Evolutionary conservation across 495 filamentous ascomycete genomes (phyloP), one percentile per base, ranked within the genome.

Genomic region (Daldinia childiae): DNA sequence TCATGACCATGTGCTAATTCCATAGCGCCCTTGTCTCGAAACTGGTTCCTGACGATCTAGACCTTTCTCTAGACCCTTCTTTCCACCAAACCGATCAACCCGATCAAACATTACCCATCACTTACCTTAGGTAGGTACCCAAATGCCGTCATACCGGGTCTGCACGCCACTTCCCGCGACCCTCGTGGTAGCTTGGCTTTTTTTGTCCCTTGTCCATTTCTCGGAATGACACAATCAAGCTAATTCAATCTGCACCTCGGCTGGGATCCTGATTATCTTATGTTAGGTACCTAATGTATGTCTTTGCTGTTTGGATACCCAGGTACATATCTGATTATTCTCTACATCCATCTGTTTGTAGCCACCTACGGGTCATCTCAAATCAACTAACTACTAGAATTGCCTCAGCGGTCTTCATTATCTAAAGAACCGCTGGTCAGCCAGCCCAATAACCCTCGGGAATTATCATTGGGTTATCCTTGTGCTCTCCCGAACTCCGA

Each of bases 11-110:
- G 60, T 68, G 70, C 65, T 68, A 73, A 65, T 51, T 54, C 38
- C 29, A 8, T 62, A 69, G 57, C 57, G 56, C 70, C 61, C 65
- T 62, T 68, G 61, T 68, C 58, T 63, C 43, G 56, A 58, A 62
- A 29, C 17, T 50, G 48, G 70, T 73, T 69, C 70, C 70, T 73
- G 71, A 24, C 71, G 71, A 73, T 73, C 71, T 69, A 66, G 62
- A 64, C 60, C 58, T 21, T 73, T 60, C 39, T 9, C 8, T 24
- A 48, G 43, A 21, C 9, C 43, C 19, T 21, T 48, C 21, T 21
- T 48, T 21, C 43, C 43, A 48, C 43, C 19, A 48, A 24, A 11
- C 43, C 43, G 17, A 48, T 48, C 43, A 48, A 48, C 57, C 58
- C 61, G n/a, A 60, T 60, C 70, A 65, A 61, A 56, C 56, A 64